Conservation (phyloP, 805 yeast genomes). For the Debaryomyces maramus region DNA sequence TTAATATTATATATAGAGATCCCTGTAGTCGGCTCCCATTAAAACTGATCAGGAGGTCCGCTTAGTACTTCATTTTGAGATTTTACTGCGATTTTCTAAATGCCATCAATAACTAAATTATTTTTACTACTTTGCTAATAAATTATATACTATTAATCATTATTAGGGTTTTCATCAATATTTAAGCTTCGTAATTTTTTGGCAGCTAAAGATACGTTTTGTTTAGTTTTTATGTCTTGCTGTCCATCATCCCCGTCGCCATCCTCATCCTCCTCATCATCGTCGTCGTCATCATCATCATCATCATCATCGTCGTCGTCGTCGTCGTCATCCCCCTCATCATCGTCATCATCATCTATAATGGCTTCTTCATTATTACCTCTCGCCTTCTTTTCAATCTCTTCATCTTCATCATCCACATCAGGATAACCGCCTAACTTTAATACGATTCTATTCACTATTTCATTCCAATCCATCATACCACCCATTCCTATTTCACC, state of each 20-base stretch:
- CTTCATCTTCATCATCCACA: slow-evolving; percentile 48
- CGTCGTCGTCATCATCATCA: slow-evolving; percentile 33
- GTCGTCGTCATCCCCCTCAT: slow-evolving; percentile 32
- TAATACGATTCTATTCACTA: slow-evolving; percentile 79
- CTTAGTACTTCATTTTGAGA: too few relatives aligned
- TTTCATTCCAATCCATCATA: slow-evolving; percentile 96
- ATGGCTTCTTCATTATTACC: slow-evolving; percentile 35
- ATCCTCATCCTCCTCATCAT: slow-evolving; percentile 33
- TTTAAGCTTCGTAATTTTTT: slow-evolving; percentile 3
- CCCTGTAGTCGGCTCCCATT: too few relatives aligned
- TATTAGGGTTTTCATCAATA: slow-evolving; percentile 1
- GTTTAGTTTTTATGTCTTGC: slow-evolving; percentile 35
- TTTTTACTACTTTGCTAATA: too few relatives aligned
- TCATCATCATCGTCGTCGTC: slow-evolving; percentile 39
- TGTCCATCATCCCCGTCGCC: slow-evolving; percentile 43
- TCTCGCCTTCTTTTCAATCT: slow-evolving; percentile 38
- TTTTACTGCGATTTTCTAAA: too few relatives aligned
- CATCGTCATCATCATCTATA: slow-evolving; percentile 12
- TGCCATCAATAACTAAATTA: too few relatives aligned
- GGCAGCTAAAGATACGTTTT: slow-evolving; percentile 12
- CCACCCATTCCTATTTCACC: slow-evolving; percentile 99
- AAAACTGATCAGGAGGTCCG: too few relatives aligned
- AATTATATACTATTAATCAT: neutral
- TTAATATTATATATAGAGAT: too few relatives aligned
- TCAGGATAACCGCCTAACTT: slow-evolving; percentile 59